These are phyloP conservation scores for Hemisphaericaspora lyxosophila DNA, from an alignment of 1,139 yeast species.

Conservation along the genomic window DNA sequence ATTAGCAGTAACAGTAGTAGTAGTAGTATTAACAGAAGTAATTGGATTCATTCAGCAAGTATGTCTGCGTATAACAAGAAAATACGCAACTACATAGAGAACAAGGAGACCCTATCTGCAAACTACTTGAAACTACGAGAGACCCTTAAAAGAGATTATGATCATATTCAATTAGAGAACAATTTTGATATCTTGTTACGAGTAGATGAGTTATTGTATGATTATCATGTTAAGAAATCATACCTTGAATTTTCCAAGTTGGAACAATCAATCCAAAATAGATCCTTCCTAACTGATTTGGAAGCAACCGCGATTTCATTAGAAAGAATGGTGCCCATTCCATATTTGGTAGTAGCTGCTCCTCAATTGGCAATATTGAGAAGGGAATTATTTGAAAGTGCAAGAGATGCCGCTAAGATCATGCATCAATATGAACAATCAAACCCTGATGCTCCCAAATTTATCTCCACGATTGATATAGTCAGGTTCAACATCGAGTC, in stretches of 20 bases:
- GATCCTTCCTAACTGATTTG: slow-evolving; percentile 9
- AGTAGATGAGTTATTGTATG: slow-evolving; percentile 26
- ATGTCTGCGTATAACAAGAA: slow-evolving; percentile 14
- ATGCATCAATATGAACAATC: slow-evolving; percentile 9
- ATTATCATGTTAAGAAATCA: slow-evolving; percentile 20
- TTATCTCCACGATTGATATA: slow-evolving; percentile 1
- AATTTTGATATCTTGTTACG: slow-evolving; percentile 20
- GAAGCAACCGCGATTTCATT: slow-evolving; percentile 16
- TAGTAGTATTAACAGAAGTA: too few relatives aligned
- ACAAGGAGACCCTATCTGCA: slow-evolving; percentile 17
- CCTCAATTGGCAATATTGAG: slow-evolving; percentile 28
- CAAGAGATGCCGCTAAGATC: slow-evolving; percentile 32
- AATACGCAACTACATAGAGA: slow-evolving; percentile 21
- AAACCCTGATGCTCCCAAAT: slow-evolving; percentile 3
- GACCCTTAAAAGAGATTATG: slow-evolving; percentile 14
- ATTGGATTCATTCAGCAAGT: background rate
- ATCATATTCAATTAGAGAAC: slow-evolving; percentile 12
- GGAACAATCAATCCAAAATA: slow-evolving; percentile 8
- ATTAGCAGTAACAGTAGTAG: too few relatives aligned
- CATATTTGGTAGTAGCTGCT: slow-evolving; percentile 20
- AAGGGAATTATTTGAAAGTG: slow-evolving; percentile 30
- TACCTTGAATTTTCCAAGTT: slow-evolving; percentile 15
- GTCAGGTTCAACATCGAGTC: background rate
- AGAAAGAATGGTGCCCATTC: slow-evolving; percentile 25
- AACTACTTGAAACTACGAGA: slow-evolving; percentile 19